phyloP scores from a whole-genome alignment of 2,329 filamentous ascomycete species.

The Massarina eburnea region DNA sequence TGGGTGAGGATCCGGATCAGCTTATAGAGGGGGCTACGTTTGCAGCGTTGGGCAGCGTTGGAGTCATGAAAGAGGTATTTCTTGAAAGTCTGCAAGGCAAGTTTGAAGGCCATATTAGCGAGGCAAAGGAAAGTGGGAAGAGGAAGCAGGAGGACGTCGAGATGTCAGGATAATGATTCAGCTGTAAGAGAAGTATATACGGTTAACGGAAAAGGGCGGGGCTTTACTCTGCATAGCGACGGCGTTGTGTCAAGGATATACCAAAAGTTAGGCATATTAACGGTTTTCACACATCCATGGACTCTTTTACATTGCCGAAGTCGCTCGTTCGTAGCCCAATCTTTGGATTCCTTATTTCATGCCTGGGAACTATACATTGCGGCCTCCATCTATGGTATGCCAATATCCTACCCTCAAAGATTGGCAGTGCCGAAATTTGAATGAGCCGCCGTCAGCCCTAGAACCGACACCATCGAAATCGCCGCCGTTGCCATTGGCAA shows the following conservation, averaged over 20 bases:
- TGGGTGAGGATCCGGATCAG: slow-evolving; percentile 50
- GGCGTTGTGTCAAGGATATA: slow-evolving; percentile 6
- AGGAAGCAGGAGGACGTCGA: slow-evolving; percentile 35
- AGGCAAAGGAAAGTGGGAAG: slow-evolving; percentile 19
- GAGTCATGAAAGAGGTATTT: slow-evolving; percentile 63
- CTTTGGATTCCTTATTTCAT: no score
- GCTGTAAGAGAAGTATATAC: not conserved
- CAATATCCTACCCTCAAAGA: no score
- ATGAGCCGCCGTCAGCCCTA: no score
- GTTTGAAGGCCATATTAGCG: slow-evolving; percentile 24
- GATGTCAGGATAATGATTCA: slow-evolving; percentile 31
- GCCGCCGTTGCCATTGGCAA: not conserved
- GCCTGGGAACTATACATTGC: no score
- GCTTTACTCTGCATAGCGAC: slow-evolving; percentile 9
- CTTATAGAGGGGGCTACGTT: slow-evolving; percentile 66
- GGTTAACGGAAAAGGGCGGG: not conserved
- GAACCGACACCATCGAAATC: not conserved
- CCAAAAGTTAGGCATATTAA: not conserved
- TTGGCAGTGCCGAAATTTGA: no score
- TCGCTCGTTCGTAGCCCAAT: no score
- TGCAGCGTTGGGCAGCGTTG: slow-evolving; percentile 60
- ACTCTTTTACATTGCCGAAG: no score
- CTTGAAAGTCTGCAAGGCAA: slow-evolving; percentile 50
- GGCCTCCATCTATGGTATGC: no score
- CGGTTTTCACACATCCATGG: not conserved